These are phyloP conservation scores for Podospora didyma DNA, from an alignment of 495 filamentous ascomycete species.

Conservation along the genomic window DNA sequence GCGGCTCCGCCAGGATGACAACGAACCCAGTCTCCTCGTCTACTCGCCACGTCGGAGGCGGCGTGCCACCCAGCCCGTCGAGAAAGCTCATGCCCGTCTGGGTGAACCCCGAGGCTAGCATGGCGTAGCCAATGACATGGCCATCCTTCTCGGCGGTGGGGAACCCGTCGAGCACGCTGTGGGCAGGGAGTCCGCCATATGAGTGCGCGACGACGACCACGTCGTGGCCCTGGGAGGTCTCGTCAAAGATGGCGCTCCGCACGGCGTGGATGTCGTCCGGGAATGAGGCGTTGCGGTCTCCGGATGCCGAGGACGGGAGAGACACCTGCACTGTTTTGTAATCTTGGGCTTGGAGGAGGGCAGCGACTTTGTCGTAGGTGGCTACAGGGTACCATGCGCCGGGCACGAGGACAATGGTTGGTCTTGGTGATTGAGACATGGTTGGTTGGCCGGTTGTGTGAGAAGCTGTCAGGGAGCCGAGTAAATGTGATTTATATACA, in stretches of 20 bases:
- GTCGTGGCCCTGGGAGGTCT: constrained; percentile 35
- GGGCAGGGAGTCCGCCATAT: constrained; percentile 49
- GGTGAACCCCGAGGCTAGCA: constrained; percentile 29
- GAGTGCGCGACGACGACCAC: constrained; percentile 48
- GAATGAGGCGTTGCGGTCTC: constrained; percentile 20
- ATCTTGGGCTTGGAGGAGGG: constrained; percentile 29
- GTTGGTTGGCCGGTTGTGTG: neutral
- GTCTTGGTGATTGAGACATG: constrained; percentile 16
- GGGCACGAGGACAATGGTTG: constrained; percentile 40
- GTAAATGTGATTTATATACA: too few species aligned
- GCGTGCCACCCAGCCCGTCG: constrained; percentile 22
- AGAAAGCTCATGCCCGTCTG: constrained; percentile 25
- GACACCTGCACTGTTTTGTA: constrained; percentile 35
- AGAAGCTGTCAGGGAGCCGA: neutral
- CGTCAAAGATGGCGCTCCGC: constrained; percentile 25
- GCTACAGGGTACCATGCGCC: constrained; percentile 44
- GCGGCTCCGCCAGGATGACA: constrained; percentile 14
- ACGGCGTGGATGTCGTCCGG: constrained; percentile 32
- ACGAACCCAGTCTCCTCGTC: constrained; percentile 24
- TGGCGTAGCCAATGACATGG: constrained; percentile 26
- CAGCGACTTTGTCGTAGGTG: constrained; percentile 30
- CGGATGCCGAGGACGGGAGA: constrained; percentile 36
- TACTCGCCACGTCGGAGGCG: constrained; percentile 24
- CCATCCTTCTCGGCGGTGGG: constrained; percentile 7
- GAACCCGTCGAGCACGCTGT: constrained; percentile 42